Percentiles rank a stretch among this genome's conserved stretches.
These are phyloP conservation scores for Penicillium hesseltinei DNA, from an alignment of 2,329 filamentous ascomycete species.

Conservation along the genomic window DNA sequence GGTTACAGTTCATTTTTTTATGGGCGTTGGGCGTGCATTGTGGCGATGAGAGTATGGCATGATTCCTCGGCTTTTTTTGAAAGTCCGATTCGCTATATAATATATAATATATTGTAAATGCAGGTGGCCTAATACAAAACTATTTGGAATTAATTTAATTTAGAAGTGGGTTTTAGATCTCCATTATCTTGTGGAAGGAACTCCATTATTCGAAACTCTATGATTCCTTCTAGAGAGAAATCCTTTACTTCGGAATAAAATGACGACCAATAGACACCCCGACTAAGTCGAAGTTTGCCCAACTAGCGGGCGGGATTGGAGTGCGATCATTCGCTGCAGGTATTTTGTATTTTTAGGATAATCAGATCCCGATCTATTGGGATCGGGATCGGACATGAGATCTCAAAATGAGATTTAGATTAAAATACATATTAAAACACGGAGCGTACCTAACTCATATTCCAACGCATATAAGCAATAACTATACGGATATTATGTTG, in stretches of 20 bases:
- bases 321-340: conserved; percentile 4
- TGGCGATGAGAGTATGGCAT: background rate
- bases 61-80: background rate
- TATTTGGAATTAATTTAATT: background rate
- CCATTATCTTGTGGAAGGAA: background rate
- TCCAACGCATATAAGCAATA: background rate
- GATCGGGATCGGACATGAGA: conserved; percentile 3
- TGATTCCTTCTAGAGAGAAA: background rate
- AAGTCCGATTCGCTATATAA: background rate
- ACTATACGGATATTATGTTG: background rate
- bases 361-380: conserved; percentile 8
- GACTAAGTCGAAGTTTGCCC: background rate
- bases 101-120: background rate
- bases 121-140: background rate
- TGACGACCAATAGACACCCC: background rate
- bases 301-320: conserved; percentile 2
- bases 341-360: conserved; percentile 5
- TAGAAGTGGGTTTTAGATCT: background rate
- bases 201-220: background rate
- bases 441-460: too few species aligned
- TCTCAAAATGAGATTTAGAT: background rate
- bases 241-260: background rate
- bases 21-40: background rate
- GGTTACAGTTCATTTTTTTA: background rate
- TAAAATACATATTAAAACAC: background rate